Conservation (phyloP, 495 filamentous ascomycete genomes). For the Penicillium riverlandense region DNA sequence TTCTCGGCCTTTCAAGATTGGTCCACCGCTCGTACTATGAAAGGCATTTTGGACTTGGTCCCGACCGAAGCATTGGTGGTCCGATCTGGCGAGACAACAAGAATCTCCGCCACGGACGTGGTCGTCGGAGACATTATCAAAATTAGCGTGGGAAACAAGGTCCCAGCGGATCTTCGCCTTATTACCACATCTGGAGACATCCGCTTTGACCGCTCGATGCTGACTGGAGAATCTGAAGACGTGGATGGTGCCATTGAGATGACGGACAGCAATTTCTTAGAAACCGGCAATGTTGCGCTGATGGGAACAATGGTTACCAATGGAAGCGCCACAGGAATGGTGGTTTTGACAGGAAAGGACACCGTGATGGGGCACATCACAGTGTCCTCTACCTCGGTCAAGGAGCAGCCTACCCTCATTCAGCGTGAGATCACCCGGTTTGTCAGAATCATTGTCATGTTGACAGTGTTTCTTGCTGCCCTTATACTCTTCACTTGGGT, state of each 20-base stretch:
- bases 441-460: constrained; percentile 52
- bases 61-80: constrained; percentile 56
- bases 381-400: constrained; percentile 55
- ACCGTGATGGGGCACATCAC: constrained; percentile 66
- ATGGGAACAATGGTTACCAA: constrained; percentile 64
- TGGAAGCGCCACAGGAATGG: constrained; percentile 56
- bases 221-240: constrained; percentile 63
- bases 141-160: constrained; percentile 61
- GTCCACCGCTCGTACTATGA: constrained; percentile 58
- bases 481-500: constrained; percentile 54
- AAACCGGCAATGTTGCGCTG: constrained; percentile 63
- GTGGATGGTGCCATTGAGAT: constrained; percentile 52
- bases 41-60: constrained; percentile 59
- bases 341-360: constrained; percentile 51
- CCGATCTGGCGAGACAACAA: constrained; percentile 45
- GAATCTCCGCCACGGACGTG: constrained; percentile 48
- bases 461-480: constrained; percentile 45
- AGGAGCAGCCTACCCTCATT: constrained; percentile 53
- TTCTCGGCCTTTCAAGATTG: constrained; percentile 67
- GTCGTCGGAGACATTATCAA: constrained; percentile 62
- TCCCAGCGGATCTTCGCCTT: constrained; percentile 67
- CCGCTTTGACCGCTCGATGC: constrained; percentile 64
- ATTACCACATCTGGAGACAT: constrained; percentile 56
- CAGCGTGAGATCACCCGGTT: constrained; percentile 64
- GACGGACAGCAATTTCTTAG: constrained; percentile 65